phyloP scores from a whole-genome alignment of 495 filamentous ascomycete genomes.

The Neurospora sp. region DNA sequence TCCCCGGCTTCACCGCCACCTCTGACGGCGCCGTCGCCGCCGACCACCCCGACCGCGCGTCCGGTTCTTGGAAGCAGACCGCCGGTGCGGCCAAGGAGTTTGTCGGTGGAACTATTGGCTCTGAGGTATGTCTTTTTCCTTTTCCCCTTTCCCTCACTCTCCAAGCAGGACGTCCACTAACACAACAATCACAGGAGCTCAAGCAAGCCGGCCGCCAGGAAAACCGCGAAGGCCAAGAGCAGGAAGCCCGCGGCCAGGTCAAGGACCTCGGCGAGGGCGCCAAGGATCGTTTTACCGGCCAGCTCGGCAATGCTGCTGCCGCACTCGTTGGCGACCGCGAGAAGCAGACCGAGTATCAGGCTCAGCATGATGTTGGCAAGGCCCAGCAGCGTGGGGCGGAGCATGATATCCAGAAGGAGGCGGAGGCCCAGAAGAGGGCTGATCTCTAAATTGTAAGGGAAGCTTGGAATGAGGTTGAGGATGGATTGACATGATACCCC shows the following conservation, averaged over 20 bases:
- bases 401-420: conserved; percentile 67
- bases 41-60: conserved; percentile 60
- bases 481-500: neutral
- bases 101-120: conserved; percentile 64
- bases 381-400: conserved; percentile 77
- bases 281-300: conserved; percentile 60
- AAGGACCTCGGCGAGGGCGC: conserved; percentile 63
- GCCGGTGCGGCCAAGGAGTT: conserved; percentile 76
- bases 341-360: conserved; percentile 48
- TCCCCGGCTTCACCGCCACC: conserved; percentile 58
- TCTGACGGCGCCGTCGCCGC: conserved; percentile 59
- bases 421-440: conserved; percentile 27
- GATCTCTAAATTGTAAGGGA: neutral
- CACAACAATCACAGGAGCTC: conserved; percentile 33
- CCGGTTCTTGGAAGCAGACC: conserved; percentile 79
- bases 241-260: conserved; percentile 78
- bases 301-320: conserved; percentile 58
- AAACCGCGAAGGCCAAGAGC: conserved; percentile 67
- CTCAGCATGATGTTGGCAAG: conserved; percentile 78
- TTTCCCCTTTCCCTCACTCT: neutral
- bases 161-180: neutral
- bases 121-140: conserved; percentile 39
- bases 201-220: conserved; percentile 66
- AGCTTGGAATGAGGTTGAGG: neutral
- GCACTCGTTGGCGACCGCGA: conserved; percentile 60